These are phyloP conservation scores for Mucor velutinosus DNA, from an alignment of 371 early-diverging fungal genomes.

Conservation along the genomic window DNA sequence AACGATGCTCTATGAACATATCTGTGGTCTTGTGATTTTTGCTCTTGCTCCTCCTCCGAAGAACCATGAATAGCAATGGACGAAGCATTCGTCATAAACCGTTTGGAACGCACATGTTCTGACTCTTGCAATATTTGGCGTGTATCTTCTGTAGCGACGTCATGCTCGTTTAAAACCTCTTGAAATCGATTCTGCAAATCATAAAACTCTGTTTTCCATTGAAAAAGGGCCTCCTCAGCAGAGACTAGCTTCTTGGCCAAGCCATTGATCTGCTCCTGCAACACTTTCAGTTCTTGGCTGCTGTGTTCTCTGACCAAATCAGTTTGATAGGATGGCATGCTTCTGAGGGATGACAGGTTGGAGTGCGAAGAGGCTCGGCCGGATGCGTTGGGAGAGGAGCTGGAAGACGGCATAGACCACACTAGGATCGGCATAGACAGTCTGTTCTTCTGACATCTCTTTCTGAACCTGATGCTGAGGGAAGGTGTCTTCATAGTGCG, in stretches of 20 bases:
- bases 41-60: background rate
- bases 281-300: background rate
- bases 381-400: background rate
- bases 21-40: background rate
- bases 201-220: conserved; percentile 8
- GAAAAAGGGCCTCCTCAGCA: background rate
- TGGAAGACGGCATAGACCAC: background rate
- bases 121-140: conserved; percentile 1
- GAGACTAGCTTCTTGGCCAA: background rate
- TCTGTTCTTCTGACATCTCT: background rate
- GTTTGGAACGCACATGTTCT: conserved; percentile 9
- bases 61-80: background rate
- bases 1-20: background rate
- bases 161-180: background rate
- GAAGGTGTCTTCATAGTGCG: background rate
- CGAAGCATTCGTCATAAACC: conserved; percentile 1
- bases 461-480: background rate
- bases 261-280: background rate
- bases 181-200: background rate
- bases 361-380: background rate
- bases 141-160: background rate
- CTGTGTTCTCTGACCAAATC: background rate
- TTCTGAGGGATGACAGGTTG: background rate
- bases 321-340: background rate
- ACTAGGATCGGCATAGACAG: background rate